Evolutionary conservation across 208 protist species (phyloP).

Genomic region (Leishmania amazonensis): DNA sequence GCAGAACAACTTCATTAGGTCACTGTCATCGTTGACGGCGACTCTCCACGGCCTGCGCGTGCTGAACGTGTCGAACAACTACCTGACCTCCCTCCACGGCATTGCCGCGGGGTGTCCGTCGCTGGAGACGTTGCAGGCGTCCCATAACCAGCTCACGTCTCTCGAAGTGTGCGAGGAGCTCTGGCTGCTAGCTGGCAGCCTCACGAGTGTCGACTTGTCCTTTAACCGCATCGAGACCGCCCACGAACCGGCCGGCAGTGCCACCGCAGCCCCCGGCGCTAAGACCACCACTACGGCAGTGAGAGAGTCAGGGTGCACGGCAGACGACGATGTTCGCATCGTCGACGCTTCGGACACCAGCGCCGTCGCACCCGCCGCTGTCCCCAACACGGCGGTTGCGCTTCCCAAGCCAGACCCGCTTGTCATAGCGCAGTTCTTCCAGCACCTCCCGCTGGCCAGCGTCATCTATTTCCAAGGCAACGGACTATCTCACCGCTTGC

Average conservation of each 20-base stretch:
- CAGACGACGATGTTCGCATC: constrained; percentile 38
- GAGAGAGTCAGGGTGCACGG: background rate
- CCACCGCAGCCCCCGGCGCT: background rate
- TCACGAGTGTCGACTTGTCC: constrained; percentile 93
- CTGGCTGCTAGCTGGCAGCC: constrained; percentile 51
- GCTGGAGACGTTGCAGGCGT: constrained; percentile 74
- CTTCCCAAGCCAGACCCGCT: constrained; percentile 28
- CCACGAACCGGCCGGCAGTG: constrained; percentile 11
- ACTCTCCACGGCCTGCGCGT: constrained; percentile 79
- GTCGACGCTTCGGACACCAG: constrained; percentile 26
- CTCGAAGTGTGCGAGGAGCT: constrained; percentile 78
- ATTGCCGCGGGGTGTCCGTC: constrained; percentile 53
- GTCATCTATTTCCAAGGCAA: constrained; percentile 93
- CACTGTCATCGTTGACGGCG: constrained; percentile 46
- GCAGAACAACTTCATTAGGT: constrained; percentile 93
- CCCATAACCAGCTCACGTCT: constrained; percentile 77
- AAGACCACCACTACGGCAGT: background rate
- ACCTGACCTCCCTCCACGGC: constrained; percentile 62
- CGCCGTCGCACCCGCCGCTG: background rate
- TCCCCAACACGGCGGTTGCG: background rate
- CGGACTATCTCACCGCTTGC: constrained; percentile 57
- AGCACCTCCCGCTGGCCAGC: constrained; percentile 74
- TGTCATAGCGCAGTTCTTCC: constrained; percentile 75
- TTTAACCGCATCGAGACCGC: constrained; percentile 85
- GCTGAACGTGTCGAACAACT: constrained; percentile 80